Evolutionary conservation across 2,329 filamentous ascomycete genomes (phyloP).

Genomic region (Fusarium annulatum): DNA sequence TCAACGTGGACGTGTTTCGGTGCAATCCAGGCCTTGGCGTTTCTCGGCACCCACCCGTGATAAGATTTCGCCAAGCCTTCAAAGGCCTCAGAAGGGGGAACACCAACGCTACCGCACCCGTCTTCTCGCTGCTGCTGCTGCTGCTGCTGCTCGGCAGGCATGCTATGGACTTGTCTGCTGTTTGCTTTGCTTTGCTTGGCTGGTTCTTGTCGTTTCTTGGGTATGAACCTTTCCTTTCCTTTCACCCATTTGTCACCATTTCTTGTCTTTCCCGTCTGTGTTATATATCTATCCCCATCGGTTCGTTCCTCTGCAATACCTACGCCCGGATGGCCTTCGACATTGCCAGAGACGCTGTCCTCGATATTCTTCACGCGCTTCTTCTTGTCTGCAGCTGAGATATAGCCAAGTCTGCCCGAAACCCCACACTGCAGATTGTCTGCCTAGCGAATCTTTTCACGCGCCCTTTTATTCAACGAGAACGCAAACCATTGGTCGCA

Average conservation of each 20-base stretch:
- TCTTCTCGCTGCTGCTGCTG: constrained; percentile 25
- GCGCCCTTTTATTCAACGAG: background rate
- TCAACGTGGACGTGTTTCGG: constrained; percentile 47
- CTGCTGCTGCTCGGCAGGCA: constrained; percentile 13
- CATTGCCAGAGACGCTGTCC: constrained; percentile 19
- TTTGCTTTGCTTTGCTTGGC: constrained; percentile 35
- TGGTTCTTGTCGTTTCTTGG: constrained; percentile 33
- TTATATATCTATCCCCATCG: constrained; percentile 22
- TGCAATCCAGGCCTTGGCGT: constrained; percentile 45
- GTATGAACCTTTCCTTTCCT: constrained; percentile 23
- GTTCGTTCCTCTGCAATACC: background rate
- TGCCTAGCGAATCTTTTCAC: constrained; percentile 8
- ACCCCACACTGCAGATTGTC: background rate
- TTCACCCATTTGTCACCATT: constrained; percentile 23
- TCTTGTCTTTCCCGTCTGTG: constrained; percentile 7
- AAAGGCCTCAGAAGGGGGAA: constrained; percentile 48
- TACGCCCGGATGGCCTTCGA: constrained; percentile 33
- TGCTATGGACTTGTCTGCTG: constrained; percentile 35
- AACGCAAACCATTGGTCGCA: constrained; percentile 18
- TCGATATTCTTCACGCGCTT: constrained; percentile 20
- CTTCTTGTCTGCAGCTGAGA: constrained; percentile 24
- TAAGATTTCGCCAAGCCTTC: constrained; percentile 49
- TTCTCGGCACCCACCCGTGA: constrained; percentile 48
- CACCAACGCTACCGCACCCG: constrained; percentile 41
- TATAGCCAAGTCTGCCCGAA: constrained; percentile 7